These are phyloP conservation scores for Pythium angustatum DNA, from an alignment of 352 stramenopile genomes.

Conservation along the genomic window DNA sequence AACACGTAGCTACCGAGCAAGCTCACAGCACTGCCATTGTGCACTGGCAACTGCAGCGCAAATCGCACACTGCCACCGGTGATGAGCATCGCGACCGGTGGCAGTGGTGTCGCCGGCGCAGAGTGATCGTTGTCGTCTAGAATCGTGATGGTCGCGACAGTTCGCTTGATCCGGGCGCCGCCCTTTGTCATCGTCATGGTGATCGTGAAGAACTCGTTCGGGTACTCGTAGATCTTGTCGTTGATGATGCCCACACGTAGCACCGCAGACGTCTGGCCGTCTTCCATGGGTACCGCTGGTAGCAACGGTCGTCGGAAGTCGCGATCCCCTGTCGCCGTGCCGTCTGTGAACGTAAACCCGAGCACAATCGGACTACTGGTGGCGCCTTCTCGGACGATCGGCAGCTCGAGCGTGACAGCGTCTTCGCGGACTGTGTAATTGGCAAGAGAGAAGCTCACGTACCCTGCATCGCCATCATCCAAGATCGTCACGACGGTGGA, in stretches of 20 bases:
- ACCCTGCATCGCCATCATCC: constrained; percentile 63
- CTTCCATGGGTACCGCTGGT: constrained; percentile 37
- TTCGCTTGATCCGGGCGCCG: constrained; percentile 25
- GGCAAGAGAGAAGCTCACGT: constrained; percentile 43
- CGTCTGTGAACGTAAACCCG: constrained; percentile 37
- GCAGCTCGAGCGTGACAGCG: constrained; percentile 23
- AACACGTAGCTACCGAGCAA: constrained; percentile 38
- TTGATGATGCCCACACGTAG: constrained; percentile 62
- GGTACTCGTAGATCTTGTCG: constrained; percentile 52
- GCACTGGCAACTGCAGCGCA: constrained; percentile 29
- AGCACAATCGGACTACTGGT: constrained; percentile 43
- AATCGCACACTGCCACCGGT: constrained; percentile 50
- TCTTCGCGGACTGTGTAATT: constrained; percentile 41
- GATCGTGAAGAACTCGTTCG: constrained; percentile 48
- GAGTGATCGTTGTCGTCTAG: constrained; percentile 56
- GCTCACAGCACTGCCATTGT: constrained; percentile 54
- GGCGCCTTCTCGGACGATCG: constrained; percentile 50
- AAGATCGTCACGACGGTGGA: constrained; percentile 45
- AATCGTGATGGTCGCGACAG: constrained; percentile 40
- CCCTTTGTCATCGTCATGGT: constrained; percentile 37
- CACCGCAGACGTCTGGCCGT: constrained; percentile 34
- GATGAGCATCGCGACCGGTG: constrained; percentile 24
- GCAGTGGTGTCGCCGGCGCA: constrained; percentile 31
- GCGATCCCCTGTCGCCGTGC: constrained; percentile 40
- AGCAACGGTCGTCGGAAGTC: constrained; percentile 41